Evolutionary conservation across 495 filamentous ascomycete genomes (phyloP).

Genomic region (Aspergillus egyptiacus): DNA sequence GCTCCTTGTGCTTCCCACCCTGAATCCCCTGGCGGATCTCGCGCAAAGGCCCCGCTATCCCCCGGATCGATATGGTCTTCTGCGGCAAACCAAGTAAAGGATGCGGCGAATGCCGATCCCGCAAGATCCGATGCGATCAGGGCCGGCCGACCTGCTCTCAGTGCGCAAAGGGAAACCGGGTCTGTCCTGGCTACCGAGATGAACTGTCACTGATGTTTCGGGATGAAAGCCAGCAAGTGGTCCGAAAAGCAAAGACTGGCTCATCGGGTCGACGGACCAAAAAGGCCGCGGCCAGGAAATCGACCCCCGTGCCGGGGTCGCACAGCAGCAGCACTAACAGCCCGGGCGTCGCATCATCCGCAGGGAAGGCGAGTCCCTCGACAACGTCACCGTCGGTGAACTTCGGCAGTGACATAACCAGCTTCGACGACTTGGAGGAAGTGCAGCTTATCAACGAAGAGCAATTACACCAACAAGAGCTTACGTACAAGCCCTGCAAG

Average conservation of each 20-base stretch:
- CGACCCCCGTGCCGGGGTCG: constrained; percentile 4
- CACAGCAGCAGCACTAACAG: constrained; percentile 9
- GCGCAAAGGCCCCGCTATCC: constrained; percentile 3
- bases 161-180: constrained; percentile 57
- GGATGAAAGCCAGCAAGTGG: constrained; percentile 63
- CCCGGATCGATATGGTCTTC: constrained; percentile 54
- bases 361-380: neutral
- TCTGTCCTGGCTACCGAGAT: constrained; percentile 66
- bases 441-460: constrained; percentile 11
- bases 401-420: constrained; percentile 6
- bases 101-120: constrained; percentile 64
- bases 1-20: neutral
- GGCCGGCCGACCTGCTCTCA: constrained; percentile 59
- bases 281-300: constrained; percentile 3
- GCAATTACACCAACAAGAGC: constrained; percentile 1
- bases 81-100: constrained; percentile 68
- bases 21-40: neutral
- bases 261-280: constrained; percentile 18
- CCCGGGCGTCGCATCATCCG: constrained; percentile 3
- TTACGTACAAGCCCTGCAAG: constrained; percentile 2
- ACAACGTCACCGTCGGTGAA: neutral
- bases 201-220: constrained; percentile 65
- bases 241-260: constrained; percentile 53
- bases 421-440: constrained; percentile 17
- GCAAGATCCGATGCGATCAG: constrained; percentile 64